Evolutionary conservation across 768 basidiomycete genomes (phyloP), one percentile per base, ranked within the genome.

Genomic region (Rhizopogon roseolus): DNA sequence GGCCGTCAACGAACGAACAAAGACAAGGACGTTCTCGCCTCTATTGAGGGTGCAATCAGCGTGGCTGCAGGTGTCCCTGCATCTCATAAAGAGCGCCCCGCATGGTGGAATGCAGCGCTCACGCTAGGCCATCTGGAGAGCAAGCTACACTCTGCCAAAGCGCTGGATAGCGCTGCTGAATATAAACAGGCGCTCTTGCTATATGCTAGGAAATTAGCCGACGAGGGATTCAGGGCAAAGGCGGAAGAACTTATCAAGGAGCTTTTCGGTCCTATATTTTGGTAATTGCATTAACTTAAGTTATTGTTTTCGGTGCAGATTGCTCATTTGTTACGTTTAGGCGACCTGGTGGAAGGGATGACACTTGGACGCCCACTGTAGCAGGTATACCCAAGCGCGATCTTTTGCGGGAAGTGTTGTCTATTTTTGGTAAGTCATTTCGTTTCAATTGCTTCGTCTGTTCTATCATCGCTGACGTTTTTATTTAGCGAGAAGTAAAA

Each of bases 211-310:
- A 85, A 82, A 71, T 75, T 98, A 40, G 92, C 88, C 36, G 91
- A 97, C 58, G 93, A 96, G 66, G 93, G 89, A 0, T 93, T 93
- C 66, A 76, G 81, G 56, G 87, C 75, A 37, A 93, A 95, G 67
- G 94, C 85, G 16, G 95, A 97, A 66, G 96, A 98, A 67, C 69
- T 99, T 52, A 81, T 96, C 48, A 87, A 81, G 68, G 97, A 98
- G 58, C 76, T 98, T 50, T 85, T 89, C 61, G 94, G 95, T 14
- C 95, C 94, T 0, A 73, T 94, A 38, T 96, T 91, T 70, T 88
- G 85, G 95, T 95, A 64, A 22, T 54, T 89, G 79, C 49, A 6
- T 34, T 22, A 22, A 6, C 17, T 16, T 3, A 22, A 22, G 22
- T n/a, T n/a, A n/a, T 17, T 8, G 27, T 25, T 53, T 9, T 22